phyloP scores from a whole-genome alignment of 1,284 basidiomycete genomes.

The Pseudozyma thailandica region DNA sequence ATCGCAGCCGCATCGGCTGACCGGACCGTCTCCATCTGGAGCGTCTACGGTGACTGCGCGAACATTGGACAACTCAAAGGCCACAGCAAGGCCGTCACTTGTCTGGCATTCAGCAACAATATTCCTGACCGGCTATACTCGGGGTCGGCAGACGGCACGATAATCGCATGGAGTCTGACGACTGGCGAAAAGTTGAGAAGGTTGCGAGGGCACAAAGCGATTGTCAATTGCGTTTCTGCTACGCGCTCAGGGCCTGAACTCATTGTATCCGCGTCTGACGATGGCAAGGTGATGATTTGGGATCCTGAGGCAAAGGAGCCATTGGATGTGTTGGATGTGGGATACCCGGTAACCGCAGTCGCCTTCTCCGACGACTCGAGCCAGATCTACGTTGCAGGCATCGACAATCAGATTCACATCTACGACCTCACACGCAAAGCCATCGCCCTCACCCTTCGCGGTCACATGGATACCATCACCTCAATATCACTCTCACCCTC shows the following conservation, averaged over 20 bases:
- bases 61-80: constrained; percentile 64
- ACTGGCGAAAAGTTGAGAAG: constrained; percentile 61
- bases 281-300: constrained; percentile 66
- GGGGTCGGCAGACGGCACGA: constrained; percentile 65
- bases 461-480: constrained; percentile 61
- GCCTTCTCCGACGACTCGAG: constrained; percentile 64
- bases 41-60: constrained; percentile 59
- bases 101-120: constrained; percentile 53
- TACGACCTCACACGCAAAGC: constrained; percentile 59
- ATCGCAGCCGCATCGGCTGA: constrained; percentile 63
- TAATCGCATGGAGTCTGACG: constrained; percentile 59
- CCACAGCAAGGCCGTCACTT: constrained; percentile 63
- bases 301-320: constrained; percentile 54
- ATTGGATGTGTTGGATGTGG: constrained; percentile 58
- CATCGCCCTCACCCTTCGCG: constrained; percentile 54
- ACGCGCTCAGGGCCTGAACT: constrained; percentile 53
- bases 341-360: constrained; percentile 66
- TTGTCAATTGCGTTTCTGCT: constrained; percentile 63
- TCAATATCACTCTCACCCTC: constrained; percentile 59
- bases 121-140: constrained; percentile 53
- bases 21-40: constrained; percentile 65
- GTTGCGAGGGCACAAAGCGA: constrained; percentile 60
- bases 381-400: constrained; percentile 64
- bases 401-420: constrained; percentile 67
- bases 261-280: constrained; percentile 61